These are phyloP conservation scores for Cladosporium sp. DNA, from an alignment of 2,329 filamentous ascomycete species.

Conservation along the genomic window DNA sequence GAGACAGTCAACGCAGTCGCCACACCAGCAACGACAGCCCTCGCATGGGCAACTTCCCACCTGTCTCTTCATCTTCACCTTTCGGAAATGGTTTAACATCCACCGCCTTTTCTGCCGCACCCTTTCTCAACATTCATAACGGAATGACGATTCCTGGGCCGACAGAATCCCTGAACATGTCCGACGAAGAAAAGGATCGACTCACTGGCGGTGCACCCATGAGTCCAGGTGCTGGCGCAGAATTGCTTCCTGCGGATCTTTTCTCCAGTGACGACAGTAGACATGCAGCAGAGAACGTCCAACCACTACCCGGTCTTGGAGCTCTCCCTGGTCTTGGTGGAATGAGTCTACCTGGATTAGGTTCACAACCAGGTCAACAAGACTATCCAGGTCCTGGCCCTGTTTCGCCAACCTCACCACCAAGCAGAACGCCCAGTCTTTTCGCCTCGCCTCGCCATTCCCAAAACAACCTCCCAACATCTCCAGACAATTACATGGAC, in stretches of 20 bases:
- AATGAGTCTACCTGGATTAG: conserved; percentile 26
- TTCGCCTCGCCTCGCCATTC: conserved; percentile 47
- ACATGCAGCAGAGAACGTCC: conserved; percentile 17
- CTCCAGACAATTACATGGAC: conserved; percentile 38
- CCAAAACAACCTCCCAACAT: conserved; percentile 39
- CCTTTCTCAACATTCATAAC: conserved; percentile 55
- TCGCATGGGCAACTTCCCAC: conserved; percentile 21
- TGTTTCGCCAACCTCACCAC: conserved; percentile 39
- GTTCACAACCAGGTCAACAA: conserved; percentile 12
- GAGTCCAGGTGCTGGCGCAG: conserved; percentile 68
- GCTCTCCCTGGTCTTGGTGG: conserved; percentile 38
- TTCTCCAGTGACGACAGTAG: conserved; percentile 30
- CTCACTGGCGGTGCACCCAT: conserved; percentile 63
- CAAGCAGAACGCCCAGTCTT: conserved; percentile 40
- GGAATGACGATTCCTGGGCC: conserved; percentile 53
- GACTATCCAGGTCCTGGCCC: conserved; percentile 30
- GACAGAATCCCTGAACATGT: conserved; percentile 43
- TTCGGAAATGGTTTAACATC: conserved; percentile 10
- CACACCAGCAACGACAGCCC: conserved; percentile 27
- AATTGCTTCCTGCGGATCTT: conserved; percentile 64
- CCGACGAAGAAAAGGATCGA: conserved; percentile 59
- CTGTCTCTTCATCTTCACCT: conserved; percentile 8
- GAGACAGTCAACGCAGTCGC: conserved; percentile 38
- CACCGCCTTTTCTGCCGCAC: conserved; percentile 31
- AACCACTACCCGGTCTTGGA: conserved; percentile 31